Conservation (phyloP, 306 rosid genomes). For the Astragalus membranaceus region DNA sequence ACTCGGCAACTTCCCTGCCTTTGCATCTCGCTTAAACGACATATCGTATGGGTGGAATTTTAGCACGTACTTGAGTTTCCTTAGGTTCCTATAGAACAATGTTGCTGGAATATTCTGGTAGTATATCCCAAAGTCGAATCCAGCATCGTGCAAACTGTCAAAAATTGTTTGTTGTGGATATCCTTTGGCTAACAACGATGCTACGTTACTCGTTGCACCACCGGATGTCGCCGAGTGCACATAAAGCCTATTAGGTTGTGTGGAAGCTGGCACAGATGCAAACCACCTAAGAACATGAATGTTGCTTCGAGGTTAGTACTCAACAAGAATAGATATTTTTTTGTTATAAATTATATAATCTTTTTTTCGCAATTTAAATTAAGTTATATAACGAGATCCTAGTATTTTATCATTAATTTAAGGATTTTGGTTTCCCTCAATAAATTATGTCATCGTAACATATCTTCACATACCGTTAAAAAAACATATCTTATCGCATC, state of each 20-base stretch:
- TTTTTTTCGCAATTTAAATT: too few relatives aligned
- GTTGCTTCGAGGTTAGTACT: too few relatives aligned
- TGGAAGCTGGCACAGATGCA: constrained; percentile 73
- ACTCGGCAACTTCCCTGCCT: constrained; percentile 47
- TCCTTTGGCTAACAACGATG: constrained; percentile 43
- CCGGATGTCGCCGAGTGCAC: constrained; percentile 79
- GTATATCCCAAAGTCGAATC: constrained; percentile 71
- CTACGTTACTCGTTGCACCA: constrained; percentile 74
- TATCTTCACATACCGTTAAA: too few relatives aligned
- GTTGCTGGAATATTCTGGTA: constrained; percentile 71
- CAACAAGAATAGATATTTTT: too few relatives aligned
- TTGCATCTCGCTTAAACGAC: constrained; percentile 50
- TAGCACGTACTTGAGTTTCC: constrained; percentile 48
- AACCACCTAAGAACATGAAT: constrained; percentile 57
- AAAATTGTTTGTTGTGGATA: constrained; percentile 77
- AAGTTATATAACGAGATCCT: too few relatives aligned
- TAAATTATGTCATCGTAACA: too few relatives aligned
- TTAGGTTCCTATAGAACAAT: constrained; percentile 55
- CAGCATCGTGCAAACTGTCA: constrained; percentile 47
- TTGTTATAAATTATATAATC: too few relatives aligned
- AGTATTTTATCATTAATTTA: too few relatives aligned
- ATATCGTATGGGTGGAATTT: constrained; percentile 48
- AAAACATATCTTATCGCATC: too few relatives aligned
- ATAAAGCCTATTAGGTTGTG: constrained; percentile 78
- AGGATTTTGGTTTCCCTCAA: too few relatives aligned